A percentile compares a stretch with the other conserved stretches of the same genome.
Evolutionary conservation across 129 eudicot genomes (phyloP).

Genomic region (Erigeron canadensis): DNA sequence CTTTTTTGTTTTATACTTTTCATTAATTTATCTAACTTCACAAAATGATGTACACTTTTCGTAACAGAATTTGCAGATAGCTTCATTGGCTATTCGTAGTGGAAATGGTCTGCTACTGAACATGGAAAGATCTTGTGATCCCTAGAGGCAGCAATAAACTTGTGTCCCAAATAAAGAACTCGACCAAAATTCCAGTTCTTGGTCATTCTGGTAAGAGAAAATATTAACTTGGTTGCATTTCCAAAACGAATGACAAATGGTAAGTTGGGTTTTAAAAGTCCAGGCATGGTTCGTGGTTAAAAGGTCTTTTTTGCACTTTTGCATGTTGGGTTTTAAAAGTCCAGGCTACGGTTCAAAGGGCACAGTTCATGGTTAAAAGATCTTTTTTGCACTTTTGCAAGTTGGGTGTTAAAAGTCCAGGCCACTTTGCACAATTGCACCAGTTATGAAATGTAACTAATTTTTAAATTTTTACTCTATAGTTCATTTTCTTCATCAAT

Average conservation of each 20-base stretch:
- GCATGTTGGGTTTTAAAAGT: too few relatives aligned
- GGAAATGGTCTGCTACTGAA: constrained; percentile 92
- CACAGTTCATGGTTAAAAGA: too few relatives aligned
- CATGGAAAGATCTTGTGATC: constrained; percentile 93
- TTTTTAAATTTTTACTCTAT: too few relatives aligned
- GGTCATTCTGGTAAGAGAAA: constrained; percentile 77
- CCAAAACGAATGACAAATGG: neutral
- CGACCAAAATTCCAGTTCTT: constrained; percentile 90
- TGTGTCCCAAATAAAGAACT: constrained; percentile 75
- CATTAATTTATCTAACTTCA: neutral
- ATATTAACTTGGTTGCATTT: neutral
- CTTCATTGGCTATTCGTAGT: constrained; percentile 90
- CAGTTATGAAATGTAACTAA: too few relatives aligned
- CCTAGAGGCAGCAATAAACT: constrained; percentile 97
- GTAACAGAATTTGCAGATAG: constrained; percentile 49
- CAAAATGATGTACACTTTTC: constrained; percentile 1
- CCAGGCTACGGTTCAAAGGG: too few relatives aligned
- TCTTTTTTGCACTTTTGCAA: too few relatives aligned
- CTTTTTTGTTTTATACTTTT: constrained; percentile 15
- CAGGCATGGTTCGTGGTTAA: too few relatives aligned
- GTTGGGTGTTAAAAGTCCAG: too few relatives aligned
- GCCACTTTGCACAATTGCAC: too few relatives aligned
- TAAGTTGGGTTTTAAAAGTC: too few relatives aligned
- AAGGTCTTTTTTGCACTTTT: too few relatives aligned
- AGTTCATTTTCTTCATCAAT: too few relatives aligned